Evolutionary conservation across 2,329 filamentous ascomycete genomes (phyloP).

Genomic region (Colletotrichum euphorbiae): DNA sequence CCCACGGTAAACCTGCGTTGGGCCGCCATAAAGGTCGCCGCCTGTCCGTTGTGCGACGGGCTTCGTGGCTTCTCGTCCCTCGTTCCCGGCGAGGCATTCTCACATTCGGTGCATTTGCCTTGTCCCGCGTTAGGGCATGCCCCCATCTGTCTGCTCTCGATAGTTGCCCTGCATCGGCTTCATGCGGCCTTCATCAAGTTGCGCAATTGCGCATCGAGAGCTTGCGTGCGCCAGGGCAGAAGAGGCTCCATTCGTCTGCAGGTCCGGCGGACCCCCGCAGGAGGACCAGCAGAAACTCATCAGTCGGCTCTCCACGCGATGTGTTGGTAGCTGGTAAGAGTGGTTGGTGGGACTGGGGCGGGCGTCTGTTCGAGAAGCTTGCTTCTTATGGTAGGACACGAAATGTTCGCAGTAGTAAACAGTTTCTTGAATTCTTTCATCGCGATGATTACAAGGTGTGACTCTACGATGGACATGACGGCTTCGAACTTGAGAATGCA

Average conservation of each 20-base stretch:
- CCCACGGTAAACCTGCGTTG: conserved; percentile 3
- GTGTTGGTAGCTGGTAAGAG: not conserved
- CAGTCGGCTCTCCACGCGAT: conserved; percentile 23
- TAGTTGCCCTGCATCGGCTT: conserved; percentile 8
- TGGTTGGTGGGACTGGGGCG: not conserved
- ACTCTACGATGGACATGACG: no score
- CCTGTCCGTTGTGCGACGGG: not conserved
- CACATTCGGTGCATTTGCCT: not conserved
- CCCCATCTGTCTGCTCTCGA: not conserved
- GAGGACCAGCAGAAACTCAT: conserved; percentile 14
- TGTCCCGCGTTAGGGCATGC: conserved; percentile 30
- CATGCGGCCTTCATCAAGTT: conserved; percentile 33
- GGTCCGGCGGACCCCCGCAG: conserved; percentile 37
- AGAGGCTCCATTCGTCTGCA: conserved; percentile 33
- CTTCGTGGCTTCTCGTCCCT: conserved; percentile 6
- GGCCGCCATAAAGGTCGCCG: conserved; percentile 2
- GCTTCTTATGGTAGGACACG: not conserved
- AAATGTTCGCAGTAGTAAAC: no score
- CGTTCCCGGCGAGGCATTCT: not conserved
- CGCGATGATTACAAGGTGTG: no score
- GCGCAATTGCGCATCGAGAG: conserved; percentile 26
- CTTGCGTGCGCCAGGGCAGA: conserved; percentile 25
- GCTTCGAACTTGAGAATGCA: no score
- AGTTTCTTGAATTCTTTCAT: no score
- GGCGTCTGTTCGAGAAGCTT: conserved; percentile 32